Evolutionary conservation across 345 rosid species (phyloP), one percentile per base, ranked within the genome.

Genomic region (Gossypium arboreum): DNA sequence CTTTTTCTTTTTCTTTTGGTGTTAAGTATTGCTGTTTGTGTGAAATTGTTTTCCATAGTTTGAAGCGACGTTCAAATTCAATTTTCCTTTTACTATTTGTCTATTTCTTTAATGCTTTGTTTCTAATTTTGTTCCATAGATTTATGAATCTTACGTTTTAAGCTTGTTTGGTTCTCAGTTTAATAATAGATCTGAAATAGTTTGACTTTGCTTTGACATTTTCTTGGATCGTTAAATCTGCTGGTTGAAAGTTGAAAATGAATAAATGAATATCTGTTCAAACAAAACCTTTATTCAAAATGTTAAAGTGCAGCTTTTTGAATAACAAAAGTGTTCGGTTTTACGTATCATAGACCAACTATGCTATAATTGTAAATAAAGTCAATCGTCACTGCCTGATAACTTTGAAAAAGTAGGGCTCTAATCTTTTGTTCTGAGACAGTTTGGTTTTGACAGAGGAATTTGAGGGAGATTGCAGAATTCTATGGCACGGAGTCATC

Each of bases 401-500:
- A 29, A 39, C 67, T 29, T 29, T 62, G 67, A 29, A 62, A 29
- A 29, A 34, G 16, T 29, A 9, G 67, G 45, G 20, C 12, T 62
- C 17, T 60, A 60, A 12, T 29, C 52, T 12, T 18, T 61, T 65
- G 2, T 43, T 41, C 58, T 81, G 18, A 75, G 18, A 75, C 57
- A 43, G 3, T 66, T 77, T 71, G 41, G n/a, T 29, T 51, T 44
- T 74, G 66, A 29, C 85, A 94, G 98, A 94, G 98, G 81, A 91
- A 85, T 75, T 78, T 94, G 90, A 90, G 88, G 80, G 91, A 88
- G 59, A 84, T 91, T 59, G 88, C 98, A 56, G 81, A 87, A 54
- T 83, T 92, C 50, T 93, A 93, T 82, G 93, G 94, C 65, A 84
- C 89, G 10, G 85, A 86, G 71, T 75, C 88, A 13, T 80, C 95